Percentiles rank a stretch among this genome's conserved stretches.
phyloP scores from a whole-genome alignment of 192 early-diverging fungal species.

The Geranomyces michiganensis region DNA sequence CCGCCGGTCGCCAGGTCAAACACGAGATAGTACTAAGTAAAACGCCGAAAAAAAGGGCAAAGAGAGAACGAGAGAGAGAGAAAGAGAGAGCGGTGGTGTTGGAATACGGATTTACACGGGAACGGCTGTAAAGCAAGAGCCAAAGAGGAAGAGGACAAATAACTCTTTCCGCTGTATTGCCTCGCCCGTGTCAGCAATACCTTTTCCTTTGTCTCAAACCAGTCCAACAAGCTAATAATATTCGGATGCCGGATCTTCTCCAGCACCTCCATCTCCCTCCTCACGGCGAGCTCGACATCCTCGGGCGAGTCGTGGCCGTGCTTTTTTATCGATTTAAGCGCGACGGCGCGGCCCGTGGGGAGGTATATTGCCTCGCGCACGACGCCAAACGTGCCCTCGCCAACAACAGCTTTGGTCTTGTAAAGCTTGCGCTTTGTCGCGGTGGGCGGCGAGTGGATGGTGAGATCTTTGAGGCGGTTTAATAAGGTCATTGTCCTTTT shows the following conservation, averaged over 20 bases:
- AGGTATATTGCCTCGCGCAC: slow-evolving; percentile 64
- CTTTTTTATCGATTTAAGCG: slow-evolving; percentile 81
- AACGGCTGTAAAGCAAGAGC: too few species aligned
- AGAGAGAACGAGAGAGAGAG: neutral
- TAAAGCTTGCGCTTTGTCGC: slow-evolving; percentile 36
- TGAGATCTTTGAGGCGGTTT: slow-evolving; percentile 11
- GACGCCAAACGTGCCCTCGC: slow-evolving; percentile 44
- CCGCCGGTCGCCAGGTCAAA: slow-evolving; percentile 77
- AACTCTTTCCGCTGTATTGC: neutral
- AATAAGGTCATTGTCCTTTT: slow-evolving; percentile 26
- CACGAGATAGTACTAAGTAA: slow-evolving; percentile 47
- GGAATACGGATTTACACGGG: too few species aligned
- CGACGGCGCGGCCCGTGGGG: slow-evolving; percentile 64
- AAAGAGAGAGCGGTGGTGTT: too few species aligned
- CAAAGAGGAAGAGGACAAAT: too few species aligned
- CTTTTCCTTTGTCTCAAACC: slow-evolving; percentile 54
- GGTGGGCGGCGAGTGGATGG: slow-evolving; percentile 15
- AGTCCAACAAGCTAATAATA: slow-evolving; percentile 53
- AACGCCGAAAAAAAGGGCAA: neutral
- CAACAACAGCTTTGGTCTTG: slow-evolving; percentile 35
- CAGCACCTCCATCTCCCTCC: slow-evolving; percentile 72
- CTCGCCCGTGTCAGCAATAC: neutral
- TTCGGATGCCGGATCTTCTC: slow-evolving; percentile 67
- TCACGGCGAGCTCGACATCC: slow-evolving; percentile 68
- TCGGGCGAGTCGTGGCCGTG: slow-evolving; percentile 60